Evolutionary conservation across 179 eudicot genomes (phyloP).

Genomic region (Beta lomatogona): DNA sequence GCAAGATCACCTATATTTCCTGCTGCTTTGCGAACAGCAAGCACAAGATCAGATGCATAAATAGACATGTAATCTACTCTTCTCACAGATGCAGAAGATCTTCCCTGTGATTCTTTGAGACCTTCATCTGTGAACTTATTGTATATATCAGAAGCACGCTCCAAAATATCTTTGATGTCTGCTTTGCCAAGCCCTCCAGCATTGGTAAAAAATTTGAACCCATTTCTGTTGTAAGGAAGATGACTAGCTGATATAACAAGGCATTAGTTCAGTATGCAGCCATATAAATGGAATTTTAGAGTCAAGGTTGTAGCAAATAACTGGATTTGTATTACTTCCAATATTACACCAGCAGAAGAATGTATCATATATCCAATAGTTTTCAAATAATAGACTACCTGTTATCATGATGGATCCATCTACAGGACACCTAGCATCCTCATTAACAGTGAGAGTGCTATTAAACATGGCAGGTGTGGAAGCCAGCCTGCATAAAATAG

Average conservation of each 20-base stretch:
- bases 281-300: neutral
- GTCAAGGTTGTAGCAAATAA: neutral
- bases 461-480: conserved; percentile 99
- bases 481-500: conserved; percentile 61
- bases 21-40: conserved; percentile 89
- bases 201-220: conserved; percentile 93
- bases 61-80: conserved; percentile 84
- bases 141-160: conserved; percentile 81
- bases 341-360: neutral
- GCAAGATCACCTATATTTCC: conserved; percentile 68
- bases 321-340: neutral
- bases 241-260: conserved; percentile 74
- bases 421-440: conserved; percentile 69
- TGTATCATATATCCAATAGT: neutral
- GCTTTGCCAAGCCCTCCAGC: conserved; percentile 96
- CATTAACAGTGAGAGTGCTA: conserved; percentile 78
- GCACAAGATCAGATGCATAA: conserved; percentile 87
- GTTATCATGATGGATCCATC: conserved; percentile 99
- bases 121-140: conserved; percentile 51
- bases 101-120: conserved; percentile 47
- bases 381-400: conserved; percentile 42
- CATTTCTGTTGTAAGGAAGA: conserved; percentile 97
- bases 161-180: conserved; percentile 89
- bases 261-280: neutral
- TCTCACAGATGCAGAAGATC: conserved; percentile 51